phyloP scores from a whole-genome alignment of 1,284 basidiomycete genomes.

The Agroathelia rolfsii region DNA sequence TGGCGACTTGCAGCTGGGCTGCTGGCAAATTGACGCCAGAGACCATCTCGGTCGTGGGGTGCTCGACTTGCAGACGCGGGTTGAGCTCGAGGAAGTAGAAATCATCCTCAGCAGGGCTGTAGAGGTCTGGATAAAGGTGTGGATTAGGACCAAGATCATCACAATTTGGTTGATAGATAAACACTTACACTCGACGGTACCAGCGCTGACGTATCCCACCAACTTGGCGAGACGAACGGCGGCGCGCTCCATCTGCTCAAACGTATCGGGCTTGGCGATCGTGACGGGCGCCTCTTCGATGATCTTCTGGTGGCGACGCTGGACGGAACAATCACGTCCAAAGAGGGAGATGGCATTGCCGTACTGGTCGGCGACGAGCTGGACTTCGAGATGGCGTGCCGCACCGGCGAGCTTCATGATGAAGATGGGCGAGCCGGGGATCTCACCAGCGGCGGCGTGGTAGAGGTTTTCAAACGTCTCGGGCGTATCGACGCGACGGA shows the following conservation, averaged over 20 bases:
- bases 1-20: slow-evolving; percentile 94
- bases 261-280: slow-evolving; percentile 84
- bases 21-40: slow-evolving; percentile 97
- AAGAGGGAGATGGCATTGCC: slow-evolving; percentile 99
- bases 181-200: slow-evolving; percentile 89
- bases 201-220: slow-evolving; percentile 97
- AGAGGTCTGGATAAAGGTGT: slow-evolving; percentile 58
- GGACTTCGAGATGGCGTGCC: slow-evolving; percentile 96
- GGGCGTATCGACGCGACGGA: slow-evolving; percentile 80
- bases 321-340: slow-evolving; percentile 98
- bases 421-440: slow-evolving; percentile 98
- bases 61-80: slow-evolving; percentile 98
- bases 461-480: slow-evolving; percentile 91
- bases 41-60: slow-evolving; percentile 99
- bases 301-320: slow-evolving; percentile 99
- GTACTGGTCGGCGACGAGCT: slow-evolving; percentile 98
- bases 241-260: slow-evolving; percentile 97
- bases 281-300: slow-evolving; percentile 99
- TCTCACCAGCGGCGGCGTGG: slow-evolving; percentile 91
- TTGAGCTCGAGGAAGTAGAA: slow-evolving; percentile 99
- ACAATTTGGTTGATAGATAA: too few relatives aligned
- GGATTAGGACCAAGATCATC: too few relatives aligned
- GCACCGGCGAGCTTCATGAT: slow-evolving; percentile 99
- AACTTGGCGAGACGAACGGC: slow-evolving; percentile 96
- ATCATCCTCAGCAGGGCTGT: slow-evolving; percentile 86